Conservation (phyloP, 805 yeast species). For the Huiozyma naganishii region DNA sequence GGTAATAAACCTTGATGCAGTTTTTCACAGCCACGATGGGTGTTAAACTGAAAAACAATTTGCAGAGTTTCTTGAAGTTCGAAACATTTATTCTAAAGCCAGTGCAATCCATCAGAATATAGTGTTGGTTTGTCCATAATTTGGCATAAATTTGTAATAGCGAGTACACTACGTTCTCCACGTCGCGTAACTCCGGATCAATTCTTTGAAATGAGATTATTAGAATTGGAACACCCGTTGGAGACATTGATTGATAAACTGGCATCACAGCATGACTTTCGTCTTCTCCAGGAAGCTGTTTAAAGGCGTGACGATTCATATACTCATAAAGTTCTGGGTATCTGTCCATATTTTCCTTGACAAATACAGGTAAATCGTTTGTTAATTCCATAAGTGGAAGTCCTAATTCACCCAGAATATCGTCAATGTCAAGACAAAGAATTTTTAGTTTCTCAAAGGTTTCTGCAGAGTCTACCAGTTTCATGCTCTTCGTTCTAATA, state of each 20-base stretch:
- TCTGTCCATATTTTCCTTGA: conserved; percentile 37
- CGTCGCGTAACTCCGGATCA: conserved; percentile 24
- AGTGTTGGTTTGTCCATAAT: conserved; percentile 56
- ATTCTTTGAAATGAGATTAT: conserved; percentile 38
- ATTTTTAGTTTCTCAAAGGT: conserved; percentile 14
- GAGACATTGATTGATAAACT: conserved; percentile 50
- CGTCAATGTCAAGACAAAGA: conserved; percentile 33
- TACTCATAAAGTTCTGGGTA: conserved; percentile 53
- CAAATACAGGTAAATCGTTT: conserved; percentile 42
- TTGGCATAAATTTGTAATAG: conserved; percentile 54
- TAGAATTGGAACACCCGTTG: conserved; percentile 61
- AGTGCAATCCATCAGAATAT: conserved; percentile 56
- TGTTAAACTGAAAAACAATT: conserved; percentile 32
- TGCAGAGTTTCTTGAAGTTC: conserved; percentile 9
- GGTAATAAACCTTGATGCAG: conserved; percentile 42
- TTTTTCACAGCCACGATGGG: conserved; percentile 42
- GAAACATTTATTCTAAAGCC: conserved; percentile 30
- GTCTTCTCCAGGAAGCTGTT: conserved; percentile 35
- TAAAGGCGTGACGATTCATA: conserved; percentile 52
- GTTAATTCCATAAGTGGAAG: conserved; percentile 45
- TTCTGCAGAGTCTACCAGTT: conserved; percentile 6
- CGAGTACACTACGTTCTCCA: conserved; percentile 44
- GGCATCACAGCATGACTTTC: conserved; percentile 28
- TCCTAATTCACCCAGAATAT: conserved; percentile 38
- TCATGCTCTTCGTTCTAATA: conserved; percentile 18